phyloP scores from a whole-genome alignment of 768 basidiomycete species.

The Phaeotremella skinneri region DNA sequence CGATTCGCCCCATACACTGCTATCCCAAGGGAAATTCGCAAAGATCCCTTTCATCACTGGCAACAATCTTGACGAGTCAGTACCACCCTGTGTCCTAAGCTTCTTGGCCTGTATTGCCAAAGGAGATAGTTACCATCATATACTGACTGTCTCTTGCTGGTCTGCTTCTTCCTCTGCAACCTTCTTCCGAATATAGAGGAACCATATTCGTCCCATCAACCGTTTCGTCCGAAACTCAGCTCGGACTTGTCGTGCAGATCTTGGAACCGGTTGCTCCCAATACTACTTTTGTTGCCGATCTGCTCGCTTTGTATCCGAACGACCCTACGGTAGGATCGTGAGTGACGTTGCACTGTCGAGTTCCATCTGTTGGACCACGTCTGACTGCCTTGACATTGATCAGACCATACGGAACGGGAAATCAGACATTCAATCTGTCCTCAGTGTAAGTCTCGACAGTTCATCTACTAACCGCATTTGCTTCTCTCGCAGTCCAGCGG shows the following conservation, averaged over 20 bases:
- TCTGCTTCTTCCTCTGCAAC: background rate
- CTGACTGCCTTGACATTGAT: background rate
- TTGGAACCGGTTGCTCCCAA: slow-evolving; percentile 26
- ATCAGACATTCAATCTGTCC: slow-evolving; percentile 44
- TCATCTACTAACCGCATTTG: background rate
- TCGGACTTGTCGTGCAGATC: slow-evolving; percentile 17
- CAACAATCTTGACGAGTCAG: slow-evolving; percentile 48
- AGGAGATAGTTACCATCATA: background rate
- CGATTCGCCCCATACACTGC: slow-evolving; percentile 35
- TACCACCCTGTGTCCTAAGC: slow-evolving; percentile 1
- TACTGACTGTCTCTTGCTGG: background rate
- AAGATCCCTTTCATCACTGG: slow-evolving; percentile 47
- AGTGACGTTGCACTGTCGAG: background rate
- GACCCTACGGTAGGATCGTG: slow-evolving; percentile 33
- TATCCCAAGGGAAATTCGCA: slow-evolving; percentile 39
- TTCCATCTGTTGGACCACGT: background rate
- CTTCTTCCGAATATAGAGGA: slow-evolving; percentile 25
- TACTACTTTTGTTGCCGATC: slow-evolving; percentile 22
- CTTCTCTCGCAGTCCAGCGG: background rate
- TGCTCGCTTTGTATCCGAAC: slow-evolving; percentile 33
- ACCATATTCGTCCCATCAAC: slow-evolving; percentile 38
- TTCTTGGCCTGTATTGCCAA: background rate
- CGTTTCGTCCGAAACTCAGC: slow-evolving; percentile 2
- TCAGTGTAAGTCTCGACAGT: slow-evolving; percentile 18
- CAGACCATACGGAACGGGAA: slow-evolving; percentile 45